These are phyloP conservation scores for Athelia psychrophila DNA, from an alignment of 1,284 basidiomycete genomes.

Conservation along the genomic window DNA sequence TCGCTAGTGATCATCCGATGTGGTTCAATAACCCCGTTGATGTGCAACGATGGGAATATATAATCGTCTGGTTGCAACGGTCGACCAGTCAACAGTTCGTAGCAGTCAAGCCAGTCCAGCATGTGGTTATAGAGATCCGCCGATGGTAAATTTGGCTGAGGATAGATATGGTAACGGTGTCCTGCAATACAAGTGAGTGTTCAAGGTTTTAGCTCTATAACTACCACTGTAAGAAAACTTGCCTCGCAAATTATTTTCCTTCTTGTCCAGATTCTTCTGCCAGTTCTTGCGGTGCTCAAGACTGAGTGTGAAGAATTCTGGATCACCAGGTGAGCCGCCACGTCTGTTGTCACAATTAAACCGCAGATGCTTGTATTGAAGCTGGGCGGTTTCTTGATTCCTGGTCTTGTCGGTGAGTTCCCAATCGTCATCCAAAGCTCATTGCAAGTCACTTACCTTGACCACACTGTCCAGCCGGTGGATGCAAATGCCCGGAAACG, in stretches of 20 bases:
- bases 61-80: constrained; percentile 24
- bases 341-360: constrained; percentile 9
- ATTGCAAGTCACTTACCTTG: constrained; percentile 11
- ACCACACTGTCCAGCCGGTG: constrained; percentile 12
- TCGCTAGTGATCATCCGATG: constrained; percentile 22
- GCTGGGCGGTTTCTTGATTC: constrained; percentile 22
- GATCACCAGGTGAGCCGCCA: constrained; percentile 16
- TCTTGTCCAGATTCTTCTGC: constrained; percentile 23
- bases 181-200: background rate
- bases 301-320: constrained; percentile 17
- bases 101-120: constrained; percentile 21
- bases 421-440: background rate
- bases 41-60: constrained; percentile 29
- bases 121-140: constrained; percentile 26
- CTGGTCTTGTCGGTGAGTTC: constrained; percentile 10
- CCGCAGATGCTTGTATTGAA: constrained; percentile 19
- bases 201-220: background rate
- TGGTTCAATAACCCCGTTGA: constrained; percentile 23
- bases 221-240: background rate
- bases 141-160: constrained; percentile 18
- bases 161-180: background rate
- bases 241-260: constrained; percentile 15
- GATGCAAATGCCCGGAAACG: constrained; percentile 9
- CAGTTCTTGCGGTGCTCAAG: constrained; percentile 29
- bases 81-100: constrained; percentile 15